Conservation (phyloP, 208 protist genomes). For the Vickermania ingenoplastis region DNA sequence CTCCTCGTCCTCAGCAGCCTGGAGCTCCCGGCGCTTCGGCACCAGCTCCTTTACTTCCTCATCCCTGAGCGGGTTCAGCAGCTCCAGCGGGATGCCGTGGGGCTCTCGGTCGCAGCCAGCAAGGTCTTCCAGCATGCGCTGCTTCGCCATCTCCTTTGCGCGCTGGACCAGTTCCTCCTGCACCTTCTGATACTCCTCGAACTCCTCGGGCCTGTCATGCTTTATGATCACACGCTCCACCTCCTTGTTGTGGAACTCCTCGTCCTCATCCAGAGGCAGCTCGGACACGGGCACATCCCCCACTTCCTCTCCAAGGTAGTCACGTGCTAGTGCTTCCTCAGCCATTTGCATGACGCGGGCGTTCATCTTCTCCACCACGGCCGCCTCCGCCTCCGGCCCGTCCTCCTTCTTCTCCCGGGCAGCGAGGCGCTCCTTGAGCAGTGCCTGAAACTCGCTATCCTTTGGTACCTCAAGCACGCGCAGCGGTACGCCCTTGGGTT, state of each 20-base stretch:
- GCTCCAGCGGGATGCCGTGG: constrained; percentile 35
- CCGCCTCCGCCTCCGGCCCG: constrained; percentile 4
- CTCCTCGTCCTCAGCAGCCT: constrained; percentile 40
- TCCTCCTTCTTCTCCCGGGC: constrained; percentile 32
- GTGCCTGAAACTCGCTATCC: constrained; percentile 43
- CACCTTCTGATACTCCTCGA: constrained; percentile 18
- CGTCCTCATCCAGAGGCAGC: constrained; percentile 48
- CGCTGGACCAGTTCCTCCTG: constrained; percentile 42
- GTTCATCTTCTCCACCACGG: constrained; percentile 50
- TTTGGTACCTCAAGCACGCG: constrained; percentile 38
- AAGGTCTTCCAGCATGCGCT: constrained; percentile 51
- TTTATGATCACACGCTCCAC: constrained; percentile 33
- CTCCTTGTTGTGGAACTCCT: constrained; percentile 40
- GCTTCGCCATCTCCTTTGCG: constrained; percentile 42
- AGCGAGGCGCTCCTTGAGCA: constrained; percentile 26
- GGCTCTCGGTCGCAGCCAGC: constrained; percentile 35
- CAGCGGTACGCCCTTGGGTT: constrained; percentile 40
- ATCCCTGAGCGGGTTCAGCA: constrained; percentile 54
- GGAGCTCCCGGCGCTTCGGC: constrained; percentile 32
- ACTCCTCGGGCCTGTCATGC: constrained; percentile 32
- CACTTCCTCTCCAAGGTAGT: constrained; percentile 39
- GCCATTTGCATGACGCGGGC: constrained; percentile 29
- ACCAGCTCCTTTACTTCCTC: constrained; percentile 23
- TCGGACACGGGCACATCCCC: constrained; percentile 24
- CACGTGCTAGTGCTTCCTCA: constrained; percentile 19